Conservation (phyloP, 2,329 filamentous ascomycete species). For the Parafenestella ontariensis region DNA sequence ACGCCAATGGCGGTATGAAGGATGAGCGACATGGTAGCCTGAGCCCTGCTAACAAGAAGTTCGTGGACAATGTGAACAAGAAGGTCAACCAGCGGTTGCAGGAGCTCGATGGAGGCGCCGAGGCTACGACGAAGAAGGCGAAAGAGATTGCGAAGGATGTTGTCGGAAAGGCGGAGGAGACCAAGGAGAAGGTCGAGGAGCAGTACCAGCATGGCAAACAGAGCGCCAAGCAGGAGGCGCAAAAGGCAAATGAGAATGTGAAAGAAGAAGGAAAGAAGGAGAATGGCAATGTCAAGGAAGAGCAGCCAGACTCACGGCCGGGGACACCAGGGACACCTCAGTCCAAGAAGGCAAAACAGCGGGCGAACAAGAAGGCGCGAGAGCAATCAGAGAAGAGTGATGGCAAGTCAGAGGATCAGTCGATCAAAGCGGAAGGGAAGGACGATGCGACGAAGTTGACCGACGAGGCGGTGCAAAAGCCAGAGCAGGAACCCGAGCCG, state of each 20-base stretch:
- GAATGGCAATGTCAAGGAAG: constrained; percentile 15
- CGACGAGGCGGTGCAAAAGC: constrained; percentile 13
- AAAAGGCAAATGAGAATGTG: constrained; percentile 22
- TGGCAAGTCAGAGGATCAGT: constrained; percentile 17
- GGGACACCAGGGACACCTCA: constrained; percentile 6
- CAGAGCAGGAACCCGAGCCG: constrained; percentile 31
- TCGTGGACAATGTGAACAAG: constrained; percentile 37
- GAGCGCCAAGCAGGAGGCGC: constrained; percentile 10
- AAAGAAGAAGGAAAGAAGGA: constrained; percentile 20
- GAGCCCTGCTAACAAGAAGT: constrained; percentile 43
- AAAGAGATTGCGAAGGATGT: constrained; percentile 35
- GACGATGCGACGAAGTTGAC: constrained; percentile 1
- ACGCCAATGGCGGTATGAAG: constrained; percentile 28
- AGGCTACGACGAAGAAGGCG: constrained; percentile 30
- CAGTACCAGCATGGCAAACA: constrained; percentile 14
- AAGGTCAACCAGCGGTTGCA: constrained; percentile 38
- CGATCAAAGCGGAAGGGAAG: constrained; percentile 10
- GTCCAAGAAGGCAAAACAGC: constrained; percentile 21
- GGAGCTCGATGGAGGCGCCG: constrained; percentile 32
- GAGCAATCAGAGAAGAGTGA: constrained; percentile 8
- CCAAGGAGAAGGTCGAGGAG: constrained; percentile 20
- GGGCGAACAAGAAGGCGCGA: constrained; percentile 17
- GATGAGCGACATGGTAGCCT: constrained; percentile 33
- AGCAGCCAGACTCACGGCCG: constrained; percentile 3
- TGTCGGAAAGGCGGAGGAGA: constrained; percentile 22